Conservation (phyloP, 75 land plant species). For the Adiantum capillusveneris region DNA sequence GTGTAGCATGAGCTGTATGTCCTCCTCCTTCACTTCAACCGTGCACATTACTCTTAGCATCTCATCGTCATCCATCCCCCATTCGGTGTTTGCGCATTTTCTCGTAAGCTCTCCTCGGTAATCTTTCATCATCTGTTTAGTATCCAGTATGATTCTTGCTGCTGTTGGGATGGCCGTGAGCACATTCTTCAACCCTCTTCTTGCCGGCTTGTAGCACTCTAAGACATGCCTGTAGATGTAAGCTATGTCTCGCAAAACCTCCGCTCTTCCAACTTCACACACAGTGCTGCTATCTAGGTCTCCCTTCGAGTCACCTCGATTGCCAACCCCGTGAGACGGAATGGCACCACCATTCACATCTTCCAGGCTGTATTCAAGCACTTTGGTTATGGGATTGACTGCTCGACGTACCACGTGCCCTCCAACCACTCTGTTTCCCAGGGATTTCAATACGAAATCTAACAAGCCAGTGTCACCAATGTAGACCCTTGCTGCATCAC, state of each 20-base stretch:
- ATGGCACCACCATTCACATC: constrained; percentile 23
- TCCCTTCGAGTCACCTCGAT: not conserved
- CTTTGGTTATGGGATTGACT: constrained; percentile 77
- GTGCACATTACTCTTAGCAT: constrained; percentile 39
- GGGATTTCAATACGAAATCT: constrained; percentile 75
- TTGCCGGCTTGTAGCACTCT: constrained; percentile 39
- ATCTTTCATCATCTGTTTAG: constrained; percentile 76
- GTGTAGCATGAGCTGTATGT: constrained; percentile 42
- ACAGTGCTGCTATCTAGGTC: not conserved
- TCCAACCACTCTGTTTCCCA: constrained; percentile 72
- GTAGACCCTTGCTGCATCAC: constrained; percentile 63
- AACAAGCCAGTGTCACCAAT: constrained; percentile 82
- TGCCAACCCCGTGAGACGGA: too few species aligned
- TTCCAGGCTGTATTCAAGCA: constrained; percentile 73
- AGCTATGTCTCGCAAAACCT: constrained; percentile 54
- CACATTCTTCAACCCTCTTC: constrained; percentile 19
- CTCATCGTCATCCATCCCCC: constrained; percentile 24
- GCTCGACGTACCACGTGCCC: constrained; percentile 63
- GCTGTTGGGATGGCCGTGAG: constrained; percentile 56
- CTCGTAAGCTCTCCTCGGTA: constrained; percentile 28
- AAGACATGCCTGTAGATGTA: constrained; percentile 63
- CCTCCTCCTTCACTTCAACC: constrained; percentile 40
- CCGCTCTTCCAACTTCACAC: constrained; percentile 12
- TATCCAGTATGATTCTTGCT: constrained; percentile 62
- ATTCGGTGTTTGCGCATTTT: not conserved